Conservation (phyloP, 768 basidiomycete genomes). For the Nevesoporus exiguus region DNA sequence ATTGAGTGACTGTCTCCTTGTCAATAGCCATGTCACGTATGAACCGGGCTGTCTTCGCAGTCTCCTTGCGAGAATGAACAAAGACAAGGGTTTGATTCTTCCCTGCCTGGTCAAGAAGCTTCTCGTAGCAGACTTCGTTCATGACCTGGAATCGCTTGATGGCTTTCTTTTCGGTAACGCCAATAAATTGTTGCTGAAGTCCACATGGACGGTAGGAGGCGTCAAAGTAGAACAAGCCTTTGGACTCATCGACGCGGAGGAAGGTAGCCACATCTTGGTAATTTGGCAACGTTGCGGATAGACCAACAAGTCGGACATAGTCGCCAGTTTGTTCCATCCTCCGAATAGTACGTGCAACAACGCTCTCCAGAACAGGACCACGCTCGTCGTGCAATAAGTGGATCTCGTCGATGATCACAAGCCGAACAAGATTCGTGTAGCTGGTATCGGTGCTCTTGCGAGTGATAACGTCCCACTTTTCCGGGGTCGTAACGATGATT, state of each 20-base stretch:
- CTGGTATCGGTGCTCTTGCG: slow-evolving; percentile 96
- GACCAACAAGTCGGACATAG: slow-evolving; percentile 89
- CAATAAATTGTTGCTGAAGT: slow-evolving; percentile 94
- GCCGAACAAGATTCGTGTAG: slow-evolving; percentile 93
- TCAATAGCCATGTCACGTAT: slow-evolving; percentile 94
- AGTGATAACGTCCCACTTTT: slow-evolving; percentile 99
- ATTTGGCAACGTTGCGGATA: slow-evolving; percentile 97
- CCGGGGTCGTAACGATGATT: slow-evolving; percentile 97
- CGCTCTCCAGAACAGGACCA: slow-evolving; percentile 91
- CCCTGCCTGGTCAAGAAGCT: slow-evolving; percentile 87
- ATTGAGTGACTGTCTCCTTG: slow-evolving; percentile 94
- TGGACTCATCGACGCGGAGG: slow-evolving; percentile 87
- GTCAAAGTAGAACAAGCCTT: slow-evolving; percentile 97
- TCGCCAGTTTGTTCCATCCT: slow-evolving; percentile 93
- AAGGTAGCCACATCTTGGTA: slow-evolving; percentile 97
- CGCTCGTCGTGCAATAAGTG: slow-evolving; percentile 97
- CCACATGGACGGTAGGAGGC: slow-evolving; percentile 91
- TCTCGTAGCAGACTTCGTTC: slow-evolving; percentile 99
- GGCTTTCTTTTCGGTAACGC: slow-evolving; percentile 98
- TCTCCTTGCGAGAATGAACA: slow-evolving; percentile 98
- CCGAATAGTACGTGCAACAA: slow-evolving; percentile 86
- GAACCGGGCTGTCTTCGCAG: slow-evolving; percentile 93
- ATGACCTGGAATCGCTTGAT: slow-evolving; percentile 98
- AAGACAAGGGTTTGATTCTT: slow-evolving; percentile 95
- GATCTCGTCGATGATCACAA: slow-evolving; percentile 98